Evolutionary conservation across 2,329 filamentous ascomycete genomes (phyloP), one percentile per base, ranked within the genome.

Genomic region (Fusarium lyarnte): DNA sequence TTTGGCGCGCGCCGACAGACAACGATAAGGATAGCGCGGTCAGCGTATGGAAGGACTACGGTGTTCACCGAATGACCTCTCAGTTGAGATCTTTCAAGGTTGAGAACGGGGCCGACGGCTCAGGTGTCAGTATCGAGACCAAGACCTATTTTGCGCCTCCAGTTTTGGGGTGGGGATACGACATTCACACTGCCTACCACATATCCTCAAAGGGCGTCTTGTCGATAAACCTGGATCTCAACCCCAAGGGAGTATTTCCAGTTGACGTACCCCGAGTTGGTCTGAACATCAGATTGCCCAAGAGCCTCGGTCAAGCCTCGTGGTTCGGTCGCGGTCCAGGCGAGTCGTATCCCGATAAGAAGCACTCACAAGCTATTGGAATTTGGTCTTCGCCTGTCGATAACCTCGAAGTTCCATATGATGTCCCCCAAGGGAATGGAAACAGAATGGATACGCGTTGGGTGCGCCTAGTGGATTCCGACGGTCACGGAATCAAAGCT

Each of bases 401-500:
- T n/a, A 38, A 23, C 1, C 33, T 66, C 1, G 62, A 66, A 11
- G 33, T 58, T 19, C 39, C 45, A 2, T 66, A 66, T 10, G 64
- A 66, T 41, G 62, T 66, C 0, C 62, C 63, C 0, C 63, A 66
- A 19, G 63, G 62, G 1, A 39, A 60, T 1, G 63, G 63, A 13
- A 66, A 66, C 13, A 39, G 63, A 5, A 66, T 66, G 63, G 62
- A 66, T 0, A 66, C 63, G 2, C 62, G 62, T 3, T 66, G 63
- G 63, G 33, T 66, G 42, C 62, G 39, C 6, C 14, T 66, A 6
- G 39, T 43, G 0, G 12, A 52, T n/a, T n/a, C 36, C 0, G 21
- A 41, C 1, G 62, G 63, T 5, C 47, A 16, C 8, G 63, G 63
- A 8, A 65, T 65, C 0, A 36, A n/a, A 29, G 36, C 47, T 5